Evolutionary conservation across 164 flowering plant species (phyloP), one percentile per base, ranked within the genome.

Genomic region (Magnolia officinalis): DNA sequence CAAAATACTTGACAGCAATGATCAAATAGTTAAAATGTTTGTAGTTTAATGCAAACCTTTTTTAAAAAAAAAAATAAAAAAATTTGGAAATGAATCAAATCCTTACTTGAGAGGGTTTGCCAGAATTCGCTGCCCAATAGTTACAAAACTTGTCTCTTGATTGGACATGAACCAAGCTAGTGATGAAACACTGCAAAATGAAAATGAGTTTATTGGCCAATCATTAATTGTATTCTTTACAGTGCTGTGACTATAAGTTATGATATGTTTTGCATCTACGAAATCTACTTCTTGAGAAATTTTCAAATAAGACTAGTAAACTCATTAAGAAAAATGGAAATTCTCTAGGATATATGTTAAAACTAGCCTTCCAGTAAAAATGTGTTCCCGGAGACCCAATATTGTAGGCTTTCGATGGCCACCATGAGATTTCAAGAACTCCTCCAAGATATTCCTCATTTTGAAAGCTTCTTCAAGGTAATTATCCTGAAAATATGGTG

Each of bases 81-180:
- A 23, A 14, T 5, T 13, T 37, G 8, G 29, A 68, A 68, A 66
- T 45, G 61, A 21, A 74, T 19, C n/a, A 66, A 0, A 74, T 73
- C 67, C 72, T 80, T 81, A 96, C 98, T 94, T 92, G 67, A 96
- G 82, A 71, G 98, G 99, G 80, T 86, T 87, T 67, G 99, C 99
- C 76, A 94, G 84, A 72, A 94, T 74, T 74, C 99, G 84, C 77
- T 96, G 99, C 45, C 97, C 98, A 79, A 96, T 96, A n/a, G 99
- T 96, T 29, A 96, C 99, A 86, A 96, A 96, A 77, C 98, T 94
- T n/a, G 95, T 94, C 85, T 96, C 99, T 77, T 96, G 99, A 88
- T 94, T 96, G 77, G 99, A 96, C 99, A 96, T 96, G 87, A 94
- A 96, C 98, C 98, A 92, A 72, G 97, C 99, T 37, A 96, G 94